Conservation (phyloP, 805 yeast species). For the Pichia paraexigua region DNA sequence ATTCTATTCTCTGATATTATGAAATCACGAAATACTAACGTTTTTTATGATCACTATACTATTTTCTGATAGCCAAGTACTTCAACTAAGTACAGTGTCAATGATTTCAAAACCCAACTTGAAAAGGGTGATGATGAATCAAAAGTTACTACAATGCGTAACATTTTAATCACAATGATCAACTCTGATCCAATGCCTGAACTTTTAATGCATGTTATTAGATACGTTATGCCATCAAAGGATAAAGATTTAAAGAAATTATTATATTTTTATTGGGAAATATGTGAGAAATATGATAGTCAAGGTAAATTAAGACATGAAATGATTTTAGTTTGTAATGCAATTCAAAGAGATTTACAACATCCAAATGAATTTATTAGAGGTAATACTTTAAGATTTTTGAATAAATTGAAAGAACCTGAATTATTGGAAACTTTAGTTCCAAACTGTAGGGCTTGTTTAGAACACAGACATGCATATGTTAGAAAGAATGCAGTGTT, state of each 20-base stretch:
- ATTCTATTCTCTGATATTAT: background rate
- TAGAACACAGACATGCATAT: conserved; percentile 95
- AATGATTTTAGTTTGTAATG: conserved; percentile 97
- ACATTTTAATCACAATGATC: conserved; percentile 75
- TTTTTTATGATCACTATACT: background rate
- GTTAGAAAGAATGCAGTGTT: conserved; percentile 96
- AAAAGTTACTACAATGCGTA: conserved; percentile 85
- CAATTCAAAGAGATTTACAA: conserved; percentile 93
- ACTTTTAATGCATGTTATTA: conserved; percentile 89
- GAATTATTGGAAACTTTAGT: conserved; percentile 93
- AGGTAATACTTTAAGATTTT: conserved; percentile 89
- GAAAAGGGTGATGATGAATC: conserved; percentile 87
- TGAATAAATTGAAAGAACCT: conserved; percentile 84
- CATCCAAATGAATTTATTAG: conserved; percentile 97
- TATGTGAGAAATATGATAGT: conserved; percentile 82
- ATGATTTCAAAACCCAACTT: conserved; percentile 67
- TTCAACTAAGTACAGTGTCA: conserved; percentile 51
- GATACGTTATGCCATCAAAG: conserved; percentile 95
- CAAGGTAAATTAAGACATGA: conserved; percentile 94
- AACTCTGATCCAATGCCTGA: conserved; percentile 92
- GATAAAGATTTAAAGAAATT: conserved; percentile 87
- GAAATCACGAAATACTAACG: background rate
- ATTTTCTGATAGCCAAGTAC: conserved; percentile 40
- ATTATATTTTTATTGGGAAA: conserved; percentile 95
- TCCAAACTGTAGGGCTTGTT: conserved; percentile 82